Evolutionary conservation across 352 stramenopile species (phyloP), one percentile per base, ranked within the genome.

Genomic region (Globisporangium mamillatum): DNA sequence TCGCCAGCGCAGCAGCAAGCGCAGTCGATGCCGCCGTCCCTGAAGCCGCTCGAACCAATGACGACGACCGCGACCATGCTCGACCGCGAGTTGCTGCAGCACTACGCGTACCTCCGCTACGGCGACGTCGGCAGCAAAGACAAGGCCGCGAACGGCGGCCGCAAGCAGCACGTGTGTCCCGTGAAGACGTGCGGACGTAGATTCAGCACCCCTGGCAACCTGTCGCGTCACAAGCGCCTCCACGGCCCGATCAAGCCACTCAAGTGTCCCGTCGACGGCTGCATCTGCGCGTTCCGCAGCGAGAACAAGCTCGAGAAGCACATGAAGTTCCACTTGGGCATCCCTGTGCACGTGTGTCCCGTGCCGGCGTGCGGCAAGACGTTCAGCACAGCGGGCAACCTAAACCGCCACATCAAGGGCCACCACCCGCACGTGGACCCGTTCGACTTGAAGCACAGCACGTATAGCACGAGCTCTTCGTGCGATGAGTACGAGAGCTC

Each of bases 261-360:
- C 27, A 69, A 78, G 48, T 89, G 81, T 54, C 76, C 81, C 25
- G 77, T 85, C 4, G 60, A 61, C 0, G 72, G 72, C 57, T 89
- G 81, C 65, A 80, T 75, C 63, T 86, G 81, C 61, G 75, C 72
- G 14, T 89, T 89, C 60, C 72, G 70, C 60, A 88, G 71, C 59
- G 77, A 86, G 62, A 78, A 82, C 71, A 87, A 88, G 59, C 77
- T 89, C 12, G 81, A 77, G 62, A 83, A 83, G 66, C 81, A 89
- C 75, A 84, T 87, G 77, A 82, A 88, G 67, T 86, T 83, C 63
- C 81, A 89, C 67, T 65, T 84, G 32, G 78, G 81, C 32, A 80
- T 73, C 63, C 56, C 74, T n/a, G 78, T 80, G 57, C 74, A 86
- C 61, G 70, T 86, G 20, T 86, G 78, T 22, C 53, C 64, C 54